A percentile compares a stretch with the other conserved stretches of the same genome.
phyloP scores from a whole-genome alignment of 202 grass and related monocot genomes.

The Schoenoplectus tabernaemontani region DNA sequence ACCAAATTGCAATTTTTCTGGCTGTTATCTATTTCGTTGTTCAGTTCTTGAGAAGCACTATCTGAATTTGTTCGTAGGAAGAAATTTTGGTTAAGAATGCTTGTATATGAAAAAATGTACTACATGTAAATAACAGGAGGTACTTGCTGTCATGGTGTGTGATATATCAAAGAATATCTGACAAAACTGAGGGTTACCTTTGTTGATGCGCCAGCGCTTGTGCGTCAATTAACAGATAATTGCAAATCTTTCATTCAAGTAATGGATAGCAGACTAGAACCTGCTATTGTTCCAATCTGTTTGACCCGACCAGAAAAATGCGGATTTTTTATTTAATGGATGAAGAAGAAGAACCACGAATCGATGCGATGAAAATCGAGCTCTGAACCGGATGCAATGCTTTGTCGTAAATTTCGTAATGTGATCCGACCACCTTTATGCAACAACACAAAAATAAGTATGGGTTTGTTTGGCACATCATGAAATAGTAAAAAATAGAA shows the following conservation, averaged over 20 bases:
- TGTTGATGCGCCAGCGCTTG: background rate
- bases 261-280: too few relatives aligned
- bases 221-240: background rate
- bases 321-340: too few relatives aligned
- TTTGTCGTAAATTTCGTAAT: too few relatives aligned
- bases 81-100: background rate
- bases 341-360: too few relatives aligned
- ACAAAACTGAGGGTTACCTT: background rate
- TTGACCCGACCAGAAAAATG: too few relatives aligned
- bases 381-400: too few relatives aligned
- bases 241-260: background rate
- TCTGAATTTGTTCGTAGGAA: slow-evolving; percentile 22
- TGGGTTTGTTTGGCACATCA: too few relatives aligned
- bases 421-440: too few relatives aligned
- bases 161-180: background rate
- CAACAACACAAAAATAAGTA: too few relatives aligned
- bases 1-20: slow-evolving; percentile 78
- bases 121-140: slow-evolving; percentile 1
- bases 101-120: background rate
- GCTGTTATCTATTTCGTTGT: slow-evolving; percentile 77
- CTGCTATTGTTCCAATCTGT: too few relatives aligned
- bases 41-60: slow-evolving; percentile 59
- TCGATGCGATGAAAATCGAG: too few relatives aligned
- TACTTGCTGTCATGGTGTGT: background rate
- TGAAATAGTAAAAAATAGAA: too few relatives aligned